phyloP scores from a whole-genome alignment of 1,139 yeast genomes.

The Pichia sp. region DNA sequence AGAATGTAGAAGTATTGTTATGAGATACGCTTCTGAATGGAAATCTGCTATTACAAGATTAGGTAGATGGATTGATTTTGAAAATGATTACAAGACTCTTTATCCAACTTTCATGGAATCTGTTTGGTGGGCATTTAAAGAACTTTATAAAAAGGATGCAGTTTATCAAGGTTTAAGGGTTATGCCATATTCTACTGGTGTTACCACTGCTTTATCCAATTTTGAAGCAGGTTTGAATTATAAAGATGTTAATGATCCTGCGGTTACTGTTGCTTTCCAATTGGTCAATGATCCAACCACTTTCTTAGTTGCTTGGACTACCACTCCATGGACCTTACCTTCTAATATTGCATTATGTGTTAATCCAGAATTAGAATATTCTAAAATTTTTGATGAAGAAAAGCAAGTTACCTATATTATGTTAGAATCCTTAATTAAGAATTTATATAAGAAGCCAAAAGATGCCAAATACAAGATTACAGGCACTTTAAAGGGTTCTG shows the following conservation, averaged over 20 bases:
- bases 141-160: slow-evolving; percentile 73
- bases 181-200: slow-evolving; percentile 98
- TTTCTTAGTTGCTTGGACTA: slow-evolving; percentile 92
- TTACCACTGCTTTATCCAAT: slow-evolving; percentile 92
- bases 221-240: slow-evolving; percentile 98
- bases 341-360: slow-evolving; percentile 90
- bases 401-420: slow-evolving; percentile 73
- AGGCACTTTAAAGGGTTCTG: slow-evolving; percentile 72
- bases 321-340: slow-evolving; percentile 99
- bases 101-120: slow-evolving; percentile 97
- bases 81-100: slow-evolving; percentile 94
- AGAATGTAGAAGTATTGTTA: slow-evolving; percentile 93
- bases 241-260: slow-evolving; percentile 96
- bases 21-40: slow-evolving; percentile 97
- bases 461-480: slow-evolving; percentile 80
- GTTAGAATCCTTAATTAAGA: slow-evolving; percentile 70
- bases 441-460: slow-evolving; percentile 90
- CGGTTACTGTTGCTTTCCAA: slow-evolving; percentile 88
- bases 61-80: slow-evolving; percentile 99
- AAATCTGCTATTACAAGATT: slow-evolving; percentile 82
- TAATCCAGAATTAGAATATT: slow-evolving; percentile 83
- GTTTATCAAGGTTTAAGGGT: slow-evolving; percentile 94
- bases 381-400: slow-evolving; percentile 85
- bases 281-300: slow-evolving; percentile 75
- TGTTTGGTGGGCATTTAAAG: slow-evolving; percentile 97